Evolutionary conservation across 1,284 basidiomycete genomes (phyloP).

Genomic region (Rhodotorula sp.): DNA sequence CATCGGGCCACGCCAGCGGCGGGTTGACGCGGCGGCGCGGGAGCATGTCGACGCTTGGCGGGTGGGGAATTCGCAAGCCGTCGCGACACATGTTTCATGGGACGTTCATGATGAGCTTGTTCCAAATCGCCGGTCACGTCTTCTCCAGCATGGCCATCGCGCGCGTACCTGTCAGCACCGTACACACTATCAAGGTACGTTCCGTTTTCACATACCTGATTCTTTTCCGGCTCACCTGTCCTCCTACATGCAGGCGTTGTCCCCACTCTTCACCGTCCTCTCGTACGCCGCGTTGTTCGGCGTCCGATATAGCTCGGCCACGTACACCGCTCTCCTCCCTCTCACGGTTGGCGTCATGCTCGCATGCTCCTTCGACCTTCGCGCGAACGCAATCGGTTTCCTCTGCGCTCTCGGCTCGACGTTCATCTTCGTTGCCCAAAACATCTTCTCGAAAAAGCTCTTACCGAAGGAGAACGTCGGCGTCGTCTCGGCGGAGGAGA

Average conservation of each 20-base stretch:
- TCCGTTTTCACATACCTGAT: not conserved
- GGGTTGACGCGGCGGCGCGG: slow-evolving; percentile 7
- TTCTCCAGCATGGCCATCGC: slow-evolving; percentile 96
- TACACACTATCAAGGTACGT: slow-evolving; percentile 96
- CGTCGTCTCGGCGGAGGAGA: not conserved
- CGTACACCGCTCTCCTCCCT: slow-evolving; percentile 91
- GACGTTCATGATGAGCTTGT: slow-evolving; percentile 89
- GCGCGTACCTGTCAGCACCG: slow-evolving; percentile 92
- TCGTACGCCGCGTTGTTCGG: slow-evolving; percentile 90
- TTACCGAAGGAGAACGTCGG: slow-evolving; percentile 61
- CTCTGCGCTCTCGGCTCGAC: slow-evolving; percentile 92
- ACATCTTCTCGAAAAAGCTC: slow-evolving; percentile 99
- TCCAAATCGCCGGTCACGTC: slow-evolving; percentile 91
- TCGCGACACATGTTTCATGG: slow-evolving; percentile 70
- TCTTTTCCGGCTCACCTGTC: not conserved
- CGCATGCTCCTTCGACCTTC: slow-evolving; percentile 89
- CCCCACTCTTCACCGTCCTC: slow-evolving; percentile 93
- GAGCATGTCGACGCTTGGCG: slow-evolving; percentile 38
- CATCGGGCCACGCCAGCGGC: slow-evolving; percentile 5
- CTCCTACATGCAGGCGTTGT: slow-evolving; percentile 70
- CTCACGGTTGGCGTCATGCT: slow-evolving; percentile 96
- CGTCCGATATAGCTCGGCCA: slow-evolving; percentile 86
- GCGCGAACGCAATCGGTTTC: slow-evolving; percentile 76
- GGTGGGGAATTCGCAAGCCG: slow-evolving; percentile 56
- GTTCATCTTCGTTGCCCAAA: slow-evolving; percentile 93